Conservation (phyloP, 495 filamentous ascomycete species). For the Aspergillus leporis region DNA sequence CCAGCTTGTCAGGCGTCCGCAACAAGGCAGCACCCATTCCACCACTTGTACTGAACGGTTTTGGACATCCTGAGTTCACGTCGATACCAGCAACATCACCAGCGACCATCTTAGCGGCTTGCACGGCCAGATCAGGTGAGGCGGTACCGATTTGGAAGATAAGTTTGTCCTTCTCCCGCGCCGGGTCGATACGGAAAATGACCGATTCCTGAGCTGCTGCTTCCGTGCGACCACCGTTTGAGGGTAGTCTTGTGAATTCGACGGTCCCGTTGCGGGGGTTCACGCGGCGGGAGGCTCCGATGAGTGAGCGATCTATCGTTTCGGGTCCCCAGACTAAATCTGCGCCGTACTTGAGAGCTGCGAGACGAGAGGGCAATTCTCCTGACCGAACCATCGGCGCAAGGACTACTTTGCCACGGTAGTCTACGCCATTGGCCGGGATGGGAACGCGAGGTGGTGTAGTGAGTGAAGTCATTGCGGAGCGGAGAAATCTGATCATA, state of each 20-base stretch:
- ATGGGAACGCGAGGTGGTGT: conserved; percentile 69
- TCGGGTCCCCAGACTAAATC: conserved; percentile 98
- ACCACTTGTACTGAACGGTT: conserved; percentile 86
- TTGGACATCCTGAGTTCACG: conserved; percentile 95
- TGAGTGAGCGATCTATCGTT: conserved; percentile 86
- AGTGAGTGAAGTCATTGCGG: conserved; percentile 56
- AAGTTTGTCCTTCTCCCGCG: conserved; percentile 65
- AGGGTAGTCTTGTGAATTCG: conserved; percentile 77
- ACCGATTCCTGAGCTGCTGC: conserved; percentile 61
- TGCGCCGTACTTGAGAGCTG: conserved; percentile 90
- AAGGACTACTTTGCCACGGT: conserved; percentile 87
- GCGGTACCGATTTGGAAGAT: conserved; percentile 93
- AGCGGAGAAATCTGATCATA: conserved; percentile 47
- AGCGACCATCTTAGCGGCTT: conserved; percentile 80
- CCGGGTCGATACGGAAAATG: conserved; percentile 82
- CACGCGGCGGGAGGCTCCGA: conserved; percentile 74
- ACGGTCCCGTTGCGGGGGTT: conserved; percentile 74
- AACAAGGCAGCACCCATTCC: conserved; percentile 96
- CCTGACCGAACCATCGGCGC: conserved; percentile 97
- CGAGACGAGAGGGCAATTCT: conserved; percentile 83
- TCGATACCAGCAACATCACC: conserved; percentile 90
- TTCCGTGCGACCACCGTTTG: conserved; percentile 57
- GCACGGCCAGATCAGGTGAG: conserved; percentile 74
- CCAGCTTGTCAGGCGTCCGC: conserved; percentile 76
- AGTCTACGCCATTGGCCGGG: conserved; percentile 86